Evolutionary conservation across 192 early-diverging fungal species (phyloP).

Genomic region (Chytriomyces confervae): DNA sequence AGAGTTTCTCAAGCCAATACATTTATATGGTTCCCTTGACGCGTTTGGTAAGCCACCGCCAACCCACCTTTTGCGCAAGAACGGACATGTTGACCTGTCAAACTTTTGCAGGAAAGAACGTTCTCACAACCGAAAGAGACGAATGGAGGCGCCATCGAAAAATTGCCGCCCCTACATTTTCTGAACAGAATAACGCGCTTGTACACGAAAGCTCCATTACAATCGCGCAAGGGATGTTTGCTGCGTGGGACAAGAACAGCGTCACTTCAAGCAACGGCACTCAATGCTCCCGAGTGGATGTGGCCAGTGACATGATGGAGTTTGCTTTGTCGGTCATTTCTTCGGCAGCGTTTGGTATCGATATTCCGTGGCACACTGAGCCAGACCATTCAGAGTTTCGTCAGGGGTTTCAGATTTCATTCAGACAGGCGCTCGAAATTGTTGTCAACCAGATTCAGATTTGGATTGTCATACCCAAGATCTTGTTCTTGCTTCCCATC

Average conservation of each 20-base stretch:
- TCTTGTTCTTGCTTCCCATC: not conserved
- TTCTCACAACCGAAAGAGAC: conserved; percentile 39
- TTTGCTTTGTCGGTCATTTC: conserved; percentile 45
- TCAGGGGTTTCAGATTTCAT: conserved; percentile 26
- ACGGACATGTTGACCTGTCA: not conserved
- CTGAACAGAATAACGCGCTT: conserved; percentile 35
- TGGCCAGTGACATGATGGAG: conserved; percentile 37
- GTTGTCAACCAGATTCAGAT: conserved; percentile 18
- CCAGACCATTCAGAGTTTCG: not conserved
- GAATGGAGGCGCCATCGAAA: conserved; percentile 44
- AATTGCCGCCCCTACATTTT: conserved; percentile 38
- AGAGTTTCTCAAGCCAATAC: conserved; percentile 38
- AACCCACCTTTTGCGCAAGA: not conserved
- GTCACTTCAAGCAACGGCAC: not conserved
- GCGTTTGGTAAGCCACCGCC: conserved; percentile 23
- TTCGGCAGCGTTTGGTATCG: conserved; percentile 36
- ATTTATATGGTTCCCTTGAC: conserved; percentile 29
- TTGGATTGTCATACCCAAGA: conserved; percentile 16
- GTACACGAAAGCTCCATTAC: conserved; percentile 28
- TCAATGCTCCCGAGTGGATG: conserved; percentile 6
- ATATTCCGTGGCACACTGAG: conserved; percentile 30
- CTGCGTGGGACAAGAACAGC: conserved; percentile 19
- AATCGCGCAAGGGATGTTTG: conserved; percentile 31
- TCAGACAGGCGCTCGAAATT: conserved; percentile 32
- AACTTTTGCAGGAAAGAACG: conserved; percentile 21